phyloP scores from a whole-genome alignment of 1,284 basidiomycete species.

The Rhodotorula sp. region DNA sequence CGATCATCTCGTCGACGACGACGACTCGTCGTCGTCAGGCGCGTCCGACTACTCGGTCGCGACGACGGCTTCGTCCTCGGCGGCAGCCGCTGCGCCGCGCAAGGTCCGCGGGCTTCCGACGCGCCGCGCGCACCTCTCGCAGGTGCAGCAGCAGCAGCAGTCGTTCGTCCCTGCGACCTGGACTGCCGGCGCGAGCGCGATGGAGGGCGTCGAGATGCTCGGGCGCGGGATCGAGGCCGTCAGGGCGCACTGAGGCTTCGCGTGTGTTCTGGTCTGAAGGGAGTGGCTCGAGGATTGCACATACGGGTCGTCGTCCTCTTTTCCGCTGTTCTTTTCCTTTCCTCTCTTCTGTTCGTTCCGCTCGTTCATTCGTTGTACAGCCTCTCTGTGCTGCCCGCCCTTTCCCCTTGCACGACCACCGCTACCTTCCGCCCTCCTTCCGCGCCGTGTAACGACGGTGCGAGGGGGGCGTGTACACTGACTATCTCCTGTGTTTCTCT shows the following conservation, averaged over 20 bases:
- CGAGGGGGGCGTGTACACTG: no score
- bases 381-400: no score
- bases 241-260: background rate
- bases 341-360: no score
- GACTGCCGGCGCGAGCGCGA: background rate
- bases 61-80: background rate
- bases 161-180: constrained; percentile 2
- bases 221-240: constrained; percentile 7
- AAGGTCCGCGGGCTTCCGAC: constrained; percentile 19
- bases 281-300: no score
- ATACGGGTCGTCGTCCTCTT: no score
- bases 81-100: background rate
- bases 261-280: no score
- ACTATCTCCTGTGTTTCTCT: no score
- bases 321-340: no score
- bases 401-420: no score
- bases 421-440: no score
- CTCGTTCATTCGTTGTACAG: no score
- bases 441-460: no score
- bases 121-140: background rate
- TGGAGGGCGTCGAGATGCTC: background rate
- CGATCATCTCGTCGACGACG: background rate
- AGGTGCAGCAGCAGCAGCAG: background rate
- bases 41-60: background rate
- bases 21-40: background rate